Percentiles rank a stretch among this genome's conserved stretches.
Conservation (phyloP, 768 basidiomycete genomes). For the Boletellus sp. region DNA sequence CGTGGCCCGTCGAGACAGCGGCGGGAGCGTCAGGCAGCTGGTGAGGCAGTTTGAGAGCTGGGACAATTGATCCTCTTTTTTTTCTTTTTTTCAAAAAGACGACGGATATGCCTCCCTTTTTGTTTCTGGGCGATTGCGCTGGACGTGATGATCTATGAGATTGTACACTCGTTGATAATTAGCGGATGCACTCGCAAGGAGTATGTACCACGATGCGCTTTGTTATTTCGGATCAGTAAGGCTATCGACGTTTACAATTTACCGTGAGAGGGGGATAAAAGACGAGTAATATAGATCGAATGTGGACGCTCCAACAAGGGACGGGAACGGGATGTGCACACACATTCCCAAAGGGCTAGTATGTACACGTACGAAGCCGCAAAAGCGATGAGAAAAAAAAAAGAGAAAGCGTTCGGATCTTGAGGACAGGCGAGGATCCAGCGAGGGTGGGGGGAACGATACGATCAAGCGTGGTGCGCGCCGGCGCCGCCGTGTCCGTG, state of each 20-base stretch:
- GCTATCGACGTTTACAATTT: background rate
- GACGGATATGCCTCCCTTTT: constrained; percentile 5
- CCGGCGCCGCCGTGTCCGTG: background rate
- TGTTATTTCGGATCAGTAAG: too few relatives aligned
- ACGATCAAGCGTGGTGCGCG: background rate
- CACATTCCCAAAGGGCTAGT: too few relatives aligned
- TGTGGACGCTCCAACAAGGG: too few relatives aligned
- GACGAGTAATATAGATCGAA: too few relatives aligned
- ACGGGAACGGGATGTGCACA: too few relatives aligned
- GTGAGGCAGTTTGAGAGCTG: constrained; percentile 56
- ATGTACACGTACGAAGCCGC: too few relatives aligned
- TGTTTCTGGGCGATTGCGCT: constrained; percentile 13
- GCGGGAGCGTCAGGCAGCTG: constrained; percentile 69
- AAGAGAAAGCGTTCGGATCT: too few relatives aligned
- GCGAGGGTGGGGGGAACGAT: background rate
- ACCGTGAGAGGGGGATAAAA: too few relatives aligned
- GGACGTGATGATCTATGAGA: constrained; percentile 6
- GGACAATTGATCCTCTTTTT: constrained; percentile 14
- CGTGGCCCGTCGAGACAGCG: constrained; percentile 57
- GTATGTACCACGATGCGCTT: too few relatives aligned
- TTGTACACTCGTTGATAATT: background rate
- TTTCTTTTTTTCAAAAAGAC: too few relatives aligned
- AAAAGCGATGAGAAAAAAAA: too few relatives aligned
- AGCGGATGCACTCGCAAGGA: background rate
- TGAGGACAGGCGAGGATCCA: too few relatives aligned